phyloP scores from a whole-genome alignment of 768 basidiomycete genomes.

The Lactarius pseudohatsudake region DNA sequence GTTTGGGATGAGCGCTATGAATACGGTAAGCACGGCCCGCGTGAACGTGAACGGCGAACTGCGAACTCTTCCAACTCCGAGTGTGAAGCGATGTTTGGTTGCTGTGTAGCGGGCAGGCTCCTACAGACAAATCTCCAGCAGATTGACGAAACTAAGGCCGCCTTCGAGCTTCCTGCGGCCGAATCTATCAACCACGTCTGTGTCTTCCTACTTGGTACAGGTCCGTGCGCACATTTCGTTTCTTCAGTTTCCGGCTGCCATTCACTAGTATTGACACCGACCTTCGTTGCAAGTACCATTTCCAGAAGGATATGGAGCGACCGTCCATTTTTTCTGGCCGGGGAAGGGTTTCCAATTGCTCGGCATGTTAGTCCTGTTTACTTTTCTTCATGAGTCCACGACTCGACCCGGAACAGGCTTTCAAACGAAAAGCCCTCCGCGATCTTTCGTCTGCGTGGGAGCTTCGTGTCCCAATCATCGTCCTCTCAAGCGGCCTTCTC shows the following conservation, averaged over 20 bases:
- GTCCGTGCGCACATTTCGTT: conserved; percentile 41
- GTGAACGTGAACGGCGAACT: background rate
- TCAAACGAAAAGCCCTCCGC: conserved; percentile 90
- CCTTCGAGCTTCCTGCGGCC: conserved; percentile 71
- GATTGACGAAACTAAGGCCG: conserved; percentile 79
- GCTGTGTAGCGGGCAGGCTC: conserved; percentile 73
- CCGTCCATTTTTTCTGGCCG: conserved; percentile 85
- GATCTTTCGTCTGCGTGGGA: conserved; percentile 78
- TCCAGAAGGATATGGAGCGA: conserved; percentile 79
- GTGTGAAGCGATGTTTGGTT: conserved; percentile 59
- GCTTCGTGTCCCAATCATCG: conserved; percentile 45
- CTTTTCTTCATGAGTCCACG: background rate
- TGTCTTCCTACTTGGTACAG: conserved; percentile 78
- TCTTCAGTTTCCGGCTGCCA: background rate
- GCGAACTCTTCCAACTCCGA: background rate
- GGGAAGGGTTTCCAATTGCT: conserved; percentile 84
- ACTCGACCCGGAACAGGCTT: conserved; percentile 50
- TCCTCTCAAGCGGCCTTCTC: conserved; percentile 37
- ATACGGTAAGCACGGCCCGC: background rate
- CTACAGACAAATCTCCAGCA: conserved; percentile 80
- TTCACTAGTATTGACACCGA: background rate
- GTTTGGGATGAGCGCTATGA: no score
- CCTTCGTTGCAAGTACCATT: conserved; percentile 55
- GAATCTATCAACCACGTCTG: conserved; percentile 81
- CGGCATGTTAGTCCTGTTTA: conserved; percentile 61